Evolutionary conservation across 768 basidiomycete genomes (phyloP), one percentile per base, ranked within the genome.

Genomic region (Macrolepiota fuliginosa): DNA sequence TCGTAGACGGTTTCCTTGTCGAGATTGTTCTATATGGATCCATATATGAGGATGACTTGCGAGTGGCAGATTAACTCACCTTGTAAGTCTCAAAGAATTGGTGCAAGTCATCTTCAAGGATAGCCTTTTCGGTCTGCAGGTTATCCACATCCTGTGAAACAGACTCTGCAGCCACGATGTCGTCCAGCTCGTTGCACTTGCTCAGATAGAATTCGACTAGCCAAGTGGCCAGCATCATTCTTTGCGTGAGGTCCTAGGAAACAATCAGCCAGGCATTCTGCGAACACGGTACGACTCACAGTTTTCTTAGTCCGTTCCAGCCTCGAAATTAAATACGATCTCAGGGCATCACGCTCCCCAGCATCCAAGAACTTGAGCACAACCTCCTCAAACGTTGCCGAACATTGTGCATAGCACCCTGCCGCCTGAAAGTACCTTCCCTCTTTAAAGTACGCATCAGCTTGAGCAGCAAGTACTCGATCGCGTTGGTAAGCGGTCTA

Each of bases 171-270:
- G 94, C 94, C 27, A 96, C 87, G 17, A 95, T 80, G 69, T 98
- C 97, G 69, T 99, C 97, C 54, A 98, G 78, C 63, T 96, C 93
- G 69, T 97, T 96, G 72, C 92, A 94, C 78, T 97, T 98, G 74
- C 91, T 91, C 15, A 99, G 85, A 70, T 95, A 98, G 65, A 98
- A 94, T 73, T 99, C 97, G 32, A 97, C 90, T 12, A 99, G 86
- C 97, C 97, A 99, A 0, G 95, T 98, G 17, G 97, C 96, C 19
- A 99, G 78, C 88, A 98, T 94, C 90, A 95, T 95, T 42, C 97
- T 84, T 72, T 98, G 96, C 0, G 94, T 95, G 40, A 91, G 66
- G 68, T 97, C 94, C 96, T 98, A 56, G 24, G 58, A 17, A 42
- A 35, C 3, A 22, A 12, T 54, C 11, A 60, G 35, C 15, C 10